Conservation (phyloP, 306 rosid species). For the Corylus heterophylla region DNA sequence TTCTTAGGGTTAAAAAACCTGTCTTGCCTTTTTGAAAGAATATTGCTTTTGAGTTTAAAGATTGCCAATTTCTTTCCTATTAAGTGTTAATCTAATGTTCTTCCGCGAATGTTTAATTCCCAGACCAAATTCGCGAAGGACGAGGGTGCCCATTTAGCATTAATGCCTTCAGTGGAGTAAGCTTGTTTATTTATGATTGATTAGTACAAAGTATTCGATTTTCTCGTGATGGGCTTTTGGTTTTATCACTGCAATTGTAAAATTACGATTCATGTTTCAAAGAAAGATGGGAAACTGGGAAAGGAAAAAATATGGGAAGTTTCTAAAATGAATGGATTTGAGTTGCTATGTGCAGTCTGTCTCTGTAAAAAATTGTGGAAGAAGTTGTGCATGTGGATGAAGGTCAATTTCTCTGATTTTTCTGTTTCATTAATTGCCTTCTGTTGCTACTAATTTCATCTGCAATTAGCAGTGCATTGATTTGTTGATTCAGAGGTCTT, state of each 20-base stretch:
- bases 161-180: constrained; percentile 49
- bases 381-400: neutral
- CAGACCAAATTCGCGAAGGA: constrained; percentile 39
- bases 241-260: neutral
- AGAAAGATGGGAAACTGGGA: neutral
- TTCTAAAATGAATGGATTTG: neutral
- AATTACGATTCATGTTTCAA: neutral
- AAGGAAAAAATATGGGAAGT: neutral
- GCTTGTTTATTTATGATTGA: constrained; percentile 10
- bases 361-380: neutral
- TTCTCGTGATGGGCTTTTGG: neutral
- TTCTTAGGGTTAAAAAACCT: neutral
- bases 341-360: too few relatives aligned
- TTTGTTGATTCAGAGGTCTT: neutral
- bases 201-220: neutral
- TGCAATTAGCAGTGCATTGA: neutral
- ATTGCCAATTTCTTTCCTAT: neutral
- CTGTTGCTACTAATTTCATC: neutral
- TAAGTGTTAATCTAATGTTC: constrained; percentile 7
- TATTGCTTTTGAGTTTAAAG: neutral
- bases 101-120: constrained; percentile 8
- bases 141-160: constrained; percentile 26
- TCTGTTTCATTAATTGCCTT: neutral
- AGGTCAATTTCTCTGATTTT: neutral
- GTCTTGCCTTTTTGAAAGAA: neutral